phyloP scores from a whole-genome alignment of 1,284 basidiomycete genomes.

The Vanrija pseudolonga region DNA sequence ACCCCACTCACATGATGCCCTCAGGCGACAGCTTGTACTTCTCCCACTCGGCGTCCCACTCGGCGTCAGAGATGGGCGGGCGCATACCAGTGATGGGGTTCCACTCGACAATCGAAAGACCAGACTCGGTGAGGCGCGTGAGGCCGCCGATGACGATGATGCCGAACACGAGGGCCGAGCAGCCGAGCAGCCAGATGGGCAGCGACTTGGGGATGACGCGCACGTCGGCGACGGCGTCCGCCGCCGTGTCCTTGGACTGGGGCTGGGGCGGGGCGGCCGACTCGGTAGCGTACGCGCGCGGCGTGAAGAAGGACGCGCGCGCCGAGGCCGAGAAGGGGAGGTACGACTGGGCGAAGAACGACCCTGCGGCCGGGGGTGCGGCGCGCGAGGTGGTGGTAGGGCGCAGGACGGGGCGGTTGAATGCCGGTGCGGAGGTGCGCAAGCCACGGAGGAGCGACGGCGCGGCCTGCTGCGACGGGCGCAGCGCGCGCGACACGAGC shows the following conservation, averaged over 20 bases:
- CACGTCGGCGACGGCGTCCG: conserved; percentile 53
- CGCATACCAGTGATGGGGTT: conserved; percentile 84
- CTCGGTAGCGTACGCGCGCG: conserved; percentile 5
- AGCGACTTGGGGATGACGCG: conserved; percentile 67
- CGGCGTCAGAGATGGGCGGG: conserved; percentile 69
- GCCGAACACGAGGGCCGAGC: conserved; percentile 78
- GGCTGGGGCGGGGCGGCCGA: background rate
- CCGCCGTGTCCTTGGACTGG: conserved; percentile 2
- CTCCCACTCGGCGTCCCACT: conserved; percentile 87
- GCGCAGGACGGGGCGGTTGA: background rate
- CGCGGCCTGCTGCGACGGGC: too few relatives aligned
- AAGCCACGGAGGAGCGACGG: background rate
- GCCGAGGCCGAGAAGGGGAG: conserved; percentile 6
- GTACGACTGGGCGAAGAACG: conserved; percentile 11
- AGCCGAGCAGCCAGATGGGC: conserved; percentile 71
- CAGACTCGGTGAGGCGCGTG: conserved; percentile 95
- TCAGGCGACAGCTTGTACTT: conserved; percentile 97
- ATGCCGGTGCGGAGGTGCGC: background rate
- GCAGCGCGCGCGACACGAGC: conserved; percentile 4
- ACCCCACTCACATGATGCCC: conserved; percentile 73
- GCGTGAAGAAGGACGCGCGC: conserved; percentile 17
- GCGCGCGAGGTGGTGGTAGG: background rate
- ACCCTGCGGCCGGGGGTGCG: conserved; percentile 1
- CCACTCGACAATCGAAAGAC: conserved; percentile 98
- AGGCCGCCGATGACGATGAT: conserved; percentile 95